These are phyloP conservation scores for Rhododendron kiyosumense DNA, from an alignment of 148 eudicot genomes.

Conservation along the genomic window DNA sequence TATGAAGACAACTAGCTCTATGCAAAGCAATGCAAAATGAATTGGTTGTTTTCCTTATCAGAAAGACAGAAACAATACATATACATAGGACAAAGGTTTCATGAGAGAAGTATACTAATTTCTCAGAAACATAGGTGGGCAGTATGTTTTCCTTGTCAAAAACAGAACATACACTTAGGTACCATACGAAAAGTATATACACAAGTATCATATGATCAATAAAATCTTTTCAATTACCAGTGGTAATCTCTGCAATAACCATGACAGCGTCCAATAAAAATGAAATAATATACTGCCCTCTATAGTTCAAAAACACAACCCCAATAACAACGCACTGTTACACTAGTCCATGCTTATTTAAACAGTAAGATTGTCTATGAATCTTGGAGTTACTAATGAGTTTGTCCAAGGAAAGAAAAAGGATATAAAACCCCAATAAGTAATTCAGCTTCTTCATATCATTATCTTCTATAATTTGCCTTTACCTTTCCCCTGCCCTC, in stretches of 20 bases:
- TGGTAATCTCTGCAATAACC: not conserved
- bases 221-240: not conserved
- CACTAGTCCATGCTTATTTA: not conserved
- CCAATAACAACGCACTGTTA: not conserved
- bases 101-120: not conserved
- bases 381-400: not conserved
- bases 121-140: not conserved
- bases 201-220: not conserved
- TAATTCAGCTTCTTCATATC: not conserved
- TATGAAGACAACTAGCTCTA: not conserved
- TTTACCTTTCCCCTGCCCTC: not conserved
- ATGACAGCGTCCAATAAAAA: not conserved
- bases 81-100: not conserved
- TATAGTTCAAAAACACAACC: too few relatives aligned
- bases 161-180: not conserved
- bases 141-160: not conserved
- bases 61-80: not conserved
- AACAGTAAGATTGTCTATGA: not conserved
- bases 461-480: not conserved
- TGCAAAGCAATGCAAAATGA: not conserved
- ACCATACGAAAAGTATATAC: not conserved
- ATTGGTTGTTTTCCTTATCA: not conserved
- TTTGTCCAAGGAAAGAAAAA: not conserved
- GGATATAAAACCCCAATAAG: not conserved
- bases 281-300: not conserved